A percentile compares a stretch with the other conserved stretches of the same genome.
These are phyloP conservation scores for Amanita fuliginea DNA, from an alignment of 768 basidiomycete species.

Conservation along the genomic window DNA sequence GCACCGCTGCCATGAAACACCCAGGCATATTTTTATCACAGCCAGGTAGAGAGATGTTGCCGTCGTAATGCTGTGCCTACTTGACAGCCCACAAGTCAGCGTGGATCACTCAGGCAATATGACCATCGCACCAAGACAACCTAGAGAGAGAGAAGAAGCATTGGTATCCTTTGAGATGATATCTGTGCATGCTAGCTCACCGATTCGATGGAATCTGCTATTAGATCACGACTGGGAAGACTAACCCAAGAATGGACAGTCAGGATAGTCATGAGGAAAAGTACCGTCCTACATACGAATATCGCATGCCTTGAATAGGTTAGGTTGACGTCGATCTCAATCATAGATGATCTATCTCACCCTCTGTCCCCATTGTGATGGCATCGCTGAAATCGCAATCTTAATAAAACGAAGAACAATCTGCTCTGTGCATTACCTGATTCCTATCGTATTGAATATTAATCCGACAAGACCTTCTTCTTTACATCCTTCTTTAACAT, in stretches of 20 bases:
- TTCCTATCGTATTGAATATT: constrained; percentile 78
- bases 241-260: constrained; percentile 43
- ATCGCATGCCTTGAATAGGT: constrained; percentile 59
- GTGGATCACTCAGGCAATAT: background rate
- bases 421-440: constrained; percentile 42
- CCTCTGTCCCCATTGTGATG: constrained; percentile 85
- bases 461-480: constrained; percentile 75
- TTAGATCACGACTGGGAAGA: constrained; percentile 78
- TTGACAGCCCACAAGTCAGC: background rate
- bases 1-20: constrained; percentile 74
- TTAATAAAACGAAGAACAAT: background rate
- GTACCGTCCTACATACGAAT: constrained; percentile 49
- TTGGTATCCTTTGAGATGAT: background rate
- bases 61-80: constrained; percentile 83
- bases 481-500: constrained; percentile 74
- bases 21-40: constrained; percentile 95
- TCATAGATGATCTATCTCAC: constrained; percentile 25
- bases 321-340: background rate
- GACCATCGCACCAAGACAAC: constrained; percentile 38
- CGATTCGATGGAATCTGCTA: constrained; percentile 84
- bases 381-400: constrained; percentile 45
- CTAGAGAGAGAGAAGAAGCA: constrained; percentile 17
- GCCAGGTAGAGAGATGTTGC: constrained; percentile 77
- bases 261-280: constrained; percentile 72
- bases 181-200: constrained; percentile 22